Evolutionary conservation across 2,329 filamentous ascomycete genomes (phyloP).

Genomic region (Pestalotiopsis fici): DNA sequence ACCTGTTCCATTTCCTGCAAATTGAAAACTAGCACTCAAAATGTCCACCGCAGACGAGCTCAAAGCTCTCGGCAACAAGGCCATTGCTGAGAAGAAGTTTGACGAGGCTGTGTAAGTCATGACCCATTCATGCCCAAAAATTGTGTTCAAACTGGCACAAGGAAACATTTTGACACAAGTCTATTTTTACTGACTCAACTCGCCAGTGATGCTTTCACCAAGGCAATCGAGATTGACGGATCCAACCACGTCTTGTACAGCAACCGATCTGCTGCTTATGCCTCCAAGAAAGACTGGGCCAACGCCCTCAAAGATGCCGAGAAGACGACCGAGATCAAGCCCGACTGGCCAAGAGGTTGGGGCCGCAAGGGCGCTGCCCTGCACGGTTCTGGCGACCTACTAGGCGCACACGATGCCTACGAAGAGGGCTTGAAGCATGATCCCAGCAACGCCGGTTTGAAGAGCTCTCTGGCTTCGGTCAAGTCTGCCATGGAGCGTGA

Average conservation of each 20-base stretch:
- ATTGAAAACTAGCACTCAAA: slow-evolving; percentile 7
- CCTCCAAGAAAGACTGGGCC: slow-evolving; percentile 86
- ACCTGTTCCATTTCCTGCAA: not conserved
- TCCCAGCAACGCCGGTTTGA: slow-evolving; percentile 87
- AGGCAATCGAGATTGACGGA: slow-evolving; percentile 87
- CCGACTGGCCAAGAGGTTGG: slow-evolving; percentile 98
- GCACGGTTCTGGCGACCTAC: slow-evolving; percentile 83
- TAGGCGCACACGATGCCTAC: slow-evolving; percentile 86
- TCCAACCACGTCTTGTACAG: slow-evolving; percentile 96
- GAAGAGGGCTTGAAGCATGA: slow-evolving; percentile 94
- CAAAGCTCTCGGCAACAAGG: slow-evolving; percentile 97
- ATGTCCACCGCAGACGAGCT: slow-evolving; percentile 74
- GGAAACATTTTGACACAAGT: not conserved
- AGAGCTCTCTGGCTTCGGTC: slow-evolving; percentile 82
- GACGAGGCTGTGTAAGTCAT: slow-evolving; percentile 84
- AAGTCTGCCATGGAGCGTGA: slow-evolving; percentile 86
- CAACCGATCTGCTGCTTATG: slow-evolving; percentile 86
- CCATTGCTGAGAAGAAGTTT: slow-evolving; percentile 97
- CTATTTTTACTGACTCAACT: not conserved
- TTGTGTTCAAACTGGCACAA: too few relatives aligned
- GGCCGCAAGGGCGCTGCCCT: slow-evolving; percentile 88
- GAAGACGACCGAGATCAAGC: slow-evolving; percentile 93
- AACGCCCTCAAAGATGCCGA: slow-evolving; percentile 85
- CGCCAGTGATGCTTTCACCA: slow-evolving; percentile 83
- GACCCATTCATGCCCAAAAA: not conserved